Evolutionary conservation across 129 eudicot genomes (phyloP).

Genomic region (Gnaphalium uliginosum): DNA sequence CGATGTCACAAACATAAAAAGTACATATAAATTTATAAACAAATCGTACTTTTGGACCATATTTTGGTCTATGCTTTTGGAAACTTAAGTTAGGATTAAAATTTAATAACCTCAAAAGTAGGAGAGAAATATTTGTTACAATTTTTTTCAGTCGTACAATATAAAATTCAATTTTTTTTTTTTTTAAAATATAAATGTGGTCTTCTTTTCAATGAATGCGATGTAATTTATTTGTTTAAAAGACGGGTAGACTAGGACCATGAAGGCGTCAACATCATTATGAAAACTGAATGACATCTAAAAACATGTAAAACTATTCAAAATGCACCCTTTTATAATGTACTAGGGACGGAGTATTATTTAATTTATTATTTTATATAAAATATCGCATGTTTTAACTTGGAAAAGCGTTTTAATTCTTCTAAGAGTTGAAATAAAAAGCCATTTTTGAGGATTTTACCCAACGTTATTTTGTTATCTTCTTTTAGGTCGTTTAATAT

Average conservation of each 20-base stretch:
- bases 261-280: background rate
- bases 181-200: background rate
- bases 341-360: no score
- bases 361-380: no score
- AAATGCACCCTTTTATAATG: no score
- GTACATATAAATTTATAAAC: background rate
- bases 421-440: no score
- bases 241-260: background rate
- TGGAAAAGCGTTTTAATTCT: no score
- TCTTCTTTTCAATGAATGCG: background rate
- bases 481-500: no score
- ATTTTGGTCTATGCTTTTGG: constrained; percentile 14
- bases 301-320: no score
- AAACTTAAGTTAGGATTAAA: constrained; percentile 5
- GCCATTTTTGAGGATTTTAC: no score
- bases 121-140: background rate
- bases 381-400: no score
- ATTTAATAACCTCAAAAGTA: constrained; percentile 20
- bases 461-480: no score
- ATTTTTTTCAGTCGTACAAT: background rate
- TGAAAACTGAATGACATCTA: no score
- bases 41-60: constrained; percentile 5
- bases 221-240: background rate
- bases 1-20: background rate
- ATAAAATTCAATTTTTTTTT: background rate